Percentiles rank a stretch among this genome's conserved stretches.
These are phyloP conservation scores for Fusarium irregulare DNA, from an alignment of 2,329 filamentous ascomycete species.

Conservation along the genomic window DNA sequence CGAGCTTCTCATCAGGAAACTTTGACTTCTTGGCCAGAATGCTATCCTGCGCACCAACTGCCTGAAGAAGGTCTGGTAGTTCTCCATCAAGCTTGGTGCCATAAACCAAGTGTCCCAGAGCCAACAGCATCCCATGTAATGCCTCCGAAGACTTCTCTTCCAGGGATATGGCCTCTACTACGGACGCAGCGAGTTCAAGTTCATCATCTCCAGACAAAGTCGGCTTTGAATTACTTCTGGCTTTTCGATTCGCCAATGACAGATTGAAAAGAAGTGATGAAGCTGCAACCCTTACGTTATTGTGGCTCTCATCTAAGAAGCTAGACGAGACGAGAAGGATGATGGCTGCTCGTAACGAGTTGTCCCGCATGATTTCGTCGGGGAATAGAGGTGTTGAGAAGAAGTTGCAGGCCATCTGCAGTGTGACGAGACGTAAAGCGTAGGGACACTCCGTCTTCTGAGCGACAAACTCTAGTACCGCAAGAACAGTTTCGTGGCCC, in stretches of 20 bases:
- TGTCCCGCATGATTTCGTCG: conserved; percentile 67
- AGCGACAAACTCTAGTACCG: conserved; percentile 71
- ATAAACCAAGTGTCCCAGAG: conserved; percentile 81
- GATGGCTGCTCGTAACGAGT: conserved; percentile 65
- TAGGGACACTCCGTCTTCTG: conserved; percentile 74
- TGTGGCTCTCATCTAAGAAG: conserved; percentile 80
- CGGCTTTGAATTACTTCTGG: conserved; percentile 68
- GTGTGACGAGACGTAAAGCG: conserved; percentile 81
- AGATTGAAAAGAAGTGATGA: conserved; percentile 88
- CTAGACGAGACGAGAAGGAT: conserved; percentile 79
- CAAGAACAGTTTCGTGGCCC: conserved; percentile 69
- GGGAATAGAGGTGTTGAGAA: conserved; percentile 81
- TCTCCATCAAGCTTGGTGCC: conserved; percentile 76
- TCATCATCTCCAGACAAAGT: conserved; percentile 75
- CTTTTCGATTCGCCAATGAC: conserved; percentile 74
- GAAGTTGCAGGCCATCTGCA: conserved; percentile 87
- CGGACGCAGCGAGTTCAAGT: conserved; percentile 82
- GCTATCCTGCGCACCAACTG: conserved; percentile 77
- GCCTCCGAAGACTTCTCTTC: conserved; percentile 75
- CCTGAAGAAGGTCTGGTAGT: conserved; percentile 80
- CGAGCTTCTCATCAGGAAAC: conserved; percentile 68
- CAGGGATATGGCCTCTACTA: conserved; percentile 76
- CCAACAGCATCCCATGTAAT: conserved; percentile 79
- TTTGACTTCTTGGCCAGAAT: conserved; percentile 67
- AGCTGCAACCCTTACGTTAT: conserved; percentile 81